These are phyloP conservation scores for Viola pubescens DNA, from an alignment of 441 rosid species.

Conservation along the genomic window DNA sequence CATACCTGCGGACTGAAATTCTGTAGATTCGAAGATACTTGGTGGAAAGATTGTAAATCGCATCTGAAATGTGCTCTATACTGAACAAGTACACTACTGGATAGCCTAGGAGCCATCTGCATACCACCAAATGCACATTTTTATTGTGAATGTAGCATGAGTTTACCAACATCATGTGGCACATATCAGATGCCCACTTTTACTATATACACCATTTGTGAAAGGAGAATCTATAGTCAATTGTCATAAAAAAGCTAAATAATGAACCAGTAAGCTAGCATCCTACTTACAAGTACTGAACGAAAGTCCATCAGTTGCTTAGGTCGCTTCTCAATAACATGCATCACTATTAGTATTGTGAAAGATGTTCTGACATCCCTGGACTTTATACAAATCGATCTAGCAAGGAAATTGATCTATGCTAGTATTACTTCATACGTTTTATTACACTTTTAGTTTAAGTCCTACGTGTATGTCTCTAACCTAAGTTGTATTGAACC, in stretches of 20 bases:
- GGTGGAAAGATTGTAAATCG: conserved; percentile 76
- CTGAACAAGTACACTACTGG: conserved; percentile 80
- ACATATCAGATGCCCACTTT: conserved; percentile 1
- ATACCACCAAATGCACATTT: conserved; percentile 16
- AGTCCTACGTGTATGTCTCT: not conserved
- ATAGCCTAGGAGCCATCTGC: conserved; percentile 91
- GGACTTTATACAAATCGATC: not conserved
- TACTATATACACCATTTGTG: not conserved
- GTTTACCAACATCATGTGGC: not conserved
- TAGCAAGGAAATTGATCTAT: not conserved
- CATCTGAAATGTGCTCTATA: conserved; percentile 71
- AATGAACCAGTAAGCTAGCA: not conserved
- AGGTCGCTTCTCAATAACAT: not conserved
- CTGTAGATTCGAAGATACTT: conserved; percentile 70
- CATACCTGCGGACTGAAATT: conserved; percentile 60
- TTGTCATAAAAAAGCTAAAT: not conserved
- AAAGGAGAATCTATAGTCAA: no score
- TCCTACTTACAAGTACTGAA: not conserved
- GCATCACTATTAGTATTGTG: not conserved
- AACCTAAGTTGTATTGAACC: not conserved
- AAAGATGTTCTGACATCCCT: not conserved
- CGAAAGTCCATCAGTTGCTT: not conserved
- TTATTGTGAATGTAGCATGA: conserved; percentile 3
- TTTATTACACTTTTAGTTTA: not conserved
- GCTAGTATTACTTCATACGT: not conserved